Conservation (phyloP, 2,329 filamentous ascomycete species). For the Colletotrichum salicis region DNA sequence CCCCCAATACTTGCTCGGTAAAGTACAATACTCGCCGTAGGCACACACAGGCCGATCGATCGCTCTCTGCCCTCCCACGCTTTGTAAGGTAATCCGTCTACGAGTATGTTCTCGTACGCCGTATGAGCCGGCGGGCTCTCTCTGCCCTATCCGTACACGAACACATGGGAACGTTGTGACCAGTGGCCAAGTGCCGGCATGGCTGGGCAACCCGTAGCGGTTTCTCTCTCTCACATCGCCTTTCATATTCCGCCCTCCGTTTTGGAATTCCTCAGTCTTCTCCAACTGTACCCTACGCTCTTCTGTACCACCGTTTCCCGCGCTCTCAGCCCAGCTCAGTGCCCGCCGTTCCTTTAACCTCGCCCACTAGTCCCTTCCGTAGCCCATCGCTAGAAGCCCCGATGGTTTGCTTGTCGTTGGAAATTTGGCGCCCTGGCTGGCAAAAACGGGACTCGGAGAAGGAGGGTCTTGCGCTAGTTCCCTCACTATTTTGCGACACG, state of each 20-base stretch:
- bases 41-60: not conserved
- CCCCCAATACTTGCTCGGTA: not conserved
- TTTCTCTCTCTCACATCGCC: not conserved
- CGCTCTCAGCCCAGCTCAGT: not conserved
- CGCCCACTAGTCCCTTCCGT: not conserved
- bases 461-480: not conserved
- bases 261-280: not conserved
- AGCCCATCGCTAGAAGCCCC: not conserved
- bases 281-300: not conserved
- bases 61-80: not conserved
- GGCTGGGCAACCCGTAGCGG: constrained; percentile 7
- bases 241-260: not conserved
- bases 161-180: constrained; percentile 28
- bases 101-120: not conserved
- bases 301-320: not conserved
- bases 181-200: constrained; percentile 34
- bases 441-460: not conserved
- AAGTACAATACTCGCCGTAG: not conserved
- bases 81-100: not conserved
- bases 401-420: not conserved
- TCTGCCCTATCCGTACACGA: constrained; percentile 15
- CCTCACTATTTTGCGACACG: constrained; percentile 14
- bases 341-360: not conserved
- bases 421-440: not conserved
- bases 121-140: not conserved